Base-by-base conservation (phyloP, 257 asterid genomes). In the Lycium barbarum region DNA sequence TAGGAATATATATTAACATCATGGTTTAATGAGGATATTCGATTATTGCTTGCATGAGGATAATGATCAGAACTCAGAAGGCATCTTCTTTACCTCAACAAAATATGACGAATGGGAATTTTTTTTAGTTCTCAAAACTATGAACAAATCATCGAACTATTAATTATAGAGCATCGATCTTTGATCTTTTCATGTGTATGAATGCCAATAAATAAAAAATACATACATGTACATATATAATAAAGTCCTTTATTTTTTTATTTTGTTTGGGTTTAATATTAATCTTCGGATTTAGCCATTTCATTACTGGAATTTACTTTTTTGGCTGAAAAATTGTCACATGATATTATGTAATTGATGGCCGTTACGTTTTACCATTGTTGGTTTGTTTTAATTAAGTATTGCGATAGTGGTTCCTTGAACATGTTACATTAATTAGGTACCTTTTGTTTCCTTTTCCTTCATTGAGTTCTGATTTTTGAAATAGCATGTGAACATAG, bases 21-120 rank as follows among this genome's bases (percentile, higher is more conserved):
- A 47, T 73, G 20, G 62, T 49, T 74, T 49, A 49, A 12, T 20
- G 81, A 74, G 81, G n/a, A 49, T 74, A 74, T 74, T 20, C 20
- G 3, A 74, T 12, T 73, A 73, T 20, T 11, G 6, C 35, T 71
- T 9, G 57, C 8, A 3, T 70, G 54, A 38, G 20, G 79, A 43
- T 38, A 70, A 53, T 11, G 57, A 53, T 9, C 5, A 40, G 45
- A 53, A 53, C 57, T 40, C 45, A 40, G 45, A 53, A 53, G 57
- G 17, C 57, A 53, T 53, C 57, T 4, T 53, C 57, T 53, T 53
- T 11, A 11, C 57, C 57, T 13, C 57, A 9, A 53, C 3, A 53
- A 53, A 61, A 57, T 57, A 57, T 57, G 2, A 57, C 14, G 62
- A 57, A 59, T n/a, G 66, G 11, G 13, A 12, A 1, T 62, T 62